phyloP scores from a whole-genome alignment of 2,329 filamentous ascomycete species.

The Podosphaera leucotricha region DNA sequence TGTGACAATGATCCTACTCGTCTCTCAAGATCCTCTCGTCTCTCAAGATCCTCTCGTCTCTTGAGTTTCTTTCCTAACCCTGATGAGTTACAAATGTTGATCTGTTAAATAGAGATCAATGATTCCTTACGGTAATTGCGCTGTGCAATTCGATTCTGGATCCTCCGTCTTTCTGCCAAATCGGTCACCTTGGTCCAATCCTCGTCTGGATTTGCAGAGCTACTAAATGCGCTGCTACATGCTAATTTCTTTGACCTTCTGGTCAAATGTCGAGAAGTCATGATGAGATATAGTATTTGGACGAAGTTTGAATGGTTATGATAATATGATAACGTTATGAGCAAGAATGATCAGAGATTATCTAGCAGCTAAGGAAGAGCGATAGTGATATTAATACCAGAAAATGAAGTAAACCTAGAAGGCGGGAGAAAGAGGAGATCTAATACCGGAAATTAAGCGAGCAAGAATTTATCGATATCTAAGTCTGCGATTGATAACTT shows the following conservation, averaged over 20 bases:
- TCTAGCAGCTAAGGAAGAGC: neutral
- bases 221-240: slow-evolving; percentile 86
- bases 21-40: slow-evolving; percentile 64
- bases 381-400: neutral
- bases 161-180: slow-evolving; percentile 74
- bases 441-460: neutral
- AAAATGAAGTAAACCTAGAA: neutral
- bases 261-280: neutral
- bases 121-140: slow-evolving; percentile 67
- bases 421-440: neutral
- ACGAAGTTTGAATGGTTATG: neutral
- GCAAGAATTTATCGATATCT: neutral
- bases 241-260: slow-evolving; percentile 17
- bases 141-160: slow-evolving; percentile 95
- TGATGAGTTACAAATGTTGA: slow-evolving; percentile 3
- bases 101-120: neutral
- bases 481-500: neutral
- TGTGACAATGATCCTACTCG: slow-evolving; percentile 40
- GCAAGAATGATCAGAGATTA: neutral
- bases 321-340: neutral
- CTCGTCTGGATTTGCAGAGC: slow-evolving; percentile 83
- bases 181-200: slow-evolving; percentile 99
- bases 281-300: neutral
- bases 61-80: slow-evolving; percentile 68
- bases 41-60: slow-evolving; percentile 38